Evolutionary conservation across 108 stramenopile genomes (phyloP), one percentile per base, ranked within the genome.

Genomic region (Pinguiococcus pyrenoidosus): DNA sequence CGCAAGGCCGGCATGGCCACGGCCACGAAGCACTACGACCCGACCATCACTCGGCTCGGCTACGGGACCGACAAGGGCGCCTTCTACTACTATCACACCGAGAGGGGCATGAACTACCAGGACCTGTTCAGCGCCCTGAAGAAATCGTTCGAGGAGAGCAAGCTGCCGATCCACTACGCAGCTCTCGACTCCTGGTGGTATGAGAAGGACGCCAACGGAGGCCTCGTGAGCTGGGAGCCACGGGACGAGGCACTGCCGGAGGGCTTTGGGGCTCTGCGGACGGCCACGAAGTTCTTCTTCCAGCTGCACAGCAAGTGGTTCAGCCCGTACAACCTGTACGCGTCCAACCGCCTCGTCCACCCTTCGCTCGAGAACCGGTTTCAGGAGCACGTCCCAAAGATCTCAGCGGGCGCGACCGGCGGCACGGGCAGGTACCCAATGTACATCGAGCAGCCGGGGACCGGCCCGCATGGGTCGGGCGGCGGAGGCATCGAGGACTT

Each of bases 101-200:
- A 46, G 8, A 26, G 54, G 35, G 45, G 37, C 32, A 28, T 3
- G 0, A 54, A 10, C 44, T 63, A 63, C 36, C 46, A 58, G 38
- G 51, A 55, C 12, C 56, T 60, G 0, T 49, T 72, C 9, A 25
- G 44, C 2, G 44, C 12, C 1, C 48, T 72, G n/a, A 27, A 55
- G 3, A 49, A n/a, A n/a, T n/a, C n/a, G n/a, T n/a, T n/a, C n/a
- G n/a, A n/a, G n/a, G n/a, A n/a, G n/a, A n/a, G n/a, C n/a, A n/a
- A n/a, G n/a, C 35, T 72, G 8, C 71, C 71, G 7, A 40, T 39
- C 41, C 41, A 46, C 12, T 48, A 53, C 57, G 52, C 51, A 47
- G 51, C 50, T 17, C 26, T 68, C 14, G 71, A 72, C 47, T 51
- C 48, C 2, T 72, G 71, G 71, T 72, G 51, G 38, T 72, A 72